phyloP scores from a whole-genome alignment of 2,329 filamentous ascomycete species.

The Cladophialophora yegresii region DNA sequence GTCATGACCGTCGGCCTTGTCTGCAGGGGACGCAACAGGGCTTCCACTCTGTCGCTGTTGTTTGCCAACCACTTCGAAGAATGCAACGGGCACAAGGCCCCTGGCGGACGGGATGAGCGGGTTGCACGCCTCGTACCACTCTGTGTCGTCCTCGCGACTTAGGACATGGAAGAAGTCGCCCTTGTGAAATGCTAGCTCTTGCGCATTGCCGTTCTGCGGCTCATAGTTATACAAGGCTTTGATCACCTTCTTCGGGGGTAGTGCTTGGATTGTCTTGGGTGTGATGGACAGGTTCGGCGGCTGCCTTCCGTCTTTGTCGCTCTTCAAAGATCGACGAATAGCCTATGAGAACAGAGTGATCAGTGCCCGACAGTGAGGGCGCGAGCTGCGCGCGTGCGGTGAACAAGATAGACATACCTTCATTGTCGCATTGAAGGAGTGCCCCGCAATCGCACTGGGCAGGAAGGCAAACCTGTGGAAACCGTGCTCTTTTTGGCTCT shows the following conservation, averaged over 20 bases:
- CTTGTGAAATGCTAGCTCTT: slow-evolving; percentile 86
- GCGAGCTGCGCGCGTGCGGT: slow-evolving; percentile 2
- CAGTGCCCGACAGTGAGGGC: slow-evolving; percentile 7
- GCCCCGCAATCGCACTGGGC: slow-evolving; percentile 28
- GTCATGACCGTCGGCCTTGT: slow-evolving; percentile 71
- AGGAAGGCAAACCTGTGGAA: slow-evolving; percentile 11
- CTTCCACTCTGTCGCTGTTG: slow-evolving; percentile 85
- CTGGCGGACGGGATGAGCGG: slow-evolving; percentile 81
- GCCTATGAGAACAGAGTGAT: slow-evolving; percentile 54
- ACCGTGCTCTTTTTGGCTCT: slow-evolving; percentile 22
- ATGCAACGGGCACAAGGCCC: slow-evolving; percentile 88
- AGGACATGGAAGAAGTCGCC: slow-evolving; percentile 99
- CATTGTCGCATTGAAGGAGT: slow-evolving; percentile 32
- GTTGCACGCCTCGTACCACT: slow-evolving; percentile 99
- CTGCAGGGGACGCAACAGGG: slow-evolving; percentile 59
- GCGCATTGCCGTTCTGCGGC: slow-evolving; percentile 64
- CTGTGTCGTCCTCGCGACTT: slow-evolving; percentile 85
- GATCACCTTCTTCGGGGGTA: slow-evolving; percentile 97
- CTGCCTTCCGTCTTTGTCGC: slow-evolving; percentile 69
- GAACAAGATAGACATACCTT: slow-evolving; percentile 28
- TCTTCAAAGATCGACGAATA: slow-evolving; percentile 85
- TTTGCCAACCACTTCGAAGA: slow-evolving; percentile 89
- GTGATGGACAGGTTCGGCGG: slow-evolving; percentile 71
- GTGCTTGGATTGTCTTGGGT: slow-evolving; percentile 83
- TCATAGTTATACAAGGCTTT: slow-evolving; percentile 93